Conservation (phyloP, 495 filamentous ascomycete species). For the Tuber aestivum region DNA sequence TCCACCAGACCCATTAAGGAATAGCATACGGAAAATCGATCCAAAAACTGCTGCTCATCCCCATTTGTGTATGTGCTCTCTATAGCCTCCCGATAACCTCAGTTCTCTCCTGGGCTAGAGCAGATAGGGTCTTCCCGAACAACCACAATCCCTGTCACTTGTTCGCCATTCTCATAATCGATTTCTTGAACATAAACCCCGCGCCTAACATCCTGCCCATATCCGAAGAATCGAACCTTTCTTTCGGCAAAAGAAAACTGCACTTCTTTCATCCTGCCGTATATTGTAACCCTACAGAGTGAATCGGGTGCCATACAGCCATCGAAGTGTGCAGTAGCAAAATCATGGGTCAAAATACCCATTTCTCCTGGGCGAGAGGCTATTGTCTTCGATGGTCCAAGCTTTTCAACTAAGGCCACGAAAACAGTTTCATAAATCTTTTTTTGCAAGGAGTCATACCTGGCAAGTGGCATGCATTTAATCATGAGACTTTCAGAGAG, state of each 20-base stretch:
- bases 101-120: not conserved
- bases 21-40: constrained; percentile 15
- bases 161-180: constrained; percentile 27
- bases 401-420: too few species aligned
- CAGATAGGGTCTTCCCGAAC: constrained; percentile 11
- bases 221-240: constrained; percentile 22
- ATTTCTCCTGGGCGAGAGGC: constrained; percentile 27
- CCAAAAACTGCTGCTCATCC: constrained; percentile 16
- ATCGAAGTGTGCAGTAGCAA: constrained; percentile 15
- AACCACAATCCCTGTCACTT: constrained; percentile 31
- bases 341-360: constrained; percentile 22
- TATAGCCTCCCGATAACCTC: not conserved
- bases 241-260: constrained; percentile 25
- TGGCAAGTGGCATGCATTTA: too few species aligned
- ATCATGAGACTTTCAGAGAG: too few species aligned
- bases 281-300: constrained; percentile 28
- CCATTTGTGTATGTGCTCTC: constrained; percentile 11
- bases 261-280: constrained; percentile 37
- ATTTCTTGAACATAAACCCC: constrained; percentile 30
- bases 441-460: too few species aligned
- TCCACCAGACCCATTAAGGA: not conserved
- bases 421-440: too few species aligned
- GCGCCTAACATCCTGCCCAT: constrained; percentile 14
- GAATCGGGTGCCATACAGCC: constrained; percentile 33
- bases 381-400: constrained; percentile 4